Percentiles rank a stretch among this genome's conserved stretches.
phyloP scores from a whole-genome alignment of 2,329 filamentous ascomycete species.

The Paramyrothecium roridum region DNA sequence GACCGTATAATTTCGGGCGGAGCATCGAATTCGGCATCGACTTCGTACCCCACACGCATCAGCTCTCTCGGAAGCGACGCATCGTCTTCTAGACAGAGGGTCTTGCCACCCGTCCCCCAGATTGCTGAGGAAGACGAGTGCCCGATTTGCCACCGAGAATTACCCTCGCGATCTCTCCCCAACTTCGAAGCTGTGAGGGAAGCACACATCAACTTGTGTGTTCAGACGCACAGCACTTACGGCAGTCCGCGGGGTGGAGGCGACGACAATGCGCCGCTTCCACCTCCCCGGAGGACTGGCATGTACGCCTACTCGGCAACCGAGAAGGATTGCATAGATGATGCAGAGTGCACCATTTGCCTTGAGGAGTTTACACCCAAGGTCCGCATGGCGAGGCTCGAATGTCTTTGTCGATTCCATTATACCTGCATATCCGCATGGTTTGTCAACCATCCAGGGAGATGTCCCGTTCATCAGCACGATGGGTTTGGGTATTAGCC shows the following conservation, averaged over 20 bases:
- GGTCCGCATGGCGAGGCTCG: conserved; percentile 60
- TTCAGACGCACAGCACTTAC: conserved; percentile 52
- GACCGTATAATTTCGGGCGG: conserved; percentile 35
- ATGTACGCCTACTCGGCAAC: conserved; percentile 64
- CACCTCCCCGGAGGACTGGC: conserved; percentile 46
- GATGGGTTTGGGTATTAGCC: conserved; percentile 51
- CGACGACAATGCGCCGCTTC: conserved; percentile 17
- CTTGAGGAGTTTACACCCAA: conserved; percentile 64
- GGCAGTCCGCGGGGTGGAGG: conserved; percentile 27
- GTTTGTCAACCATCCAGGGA: conserved; percentile 60
- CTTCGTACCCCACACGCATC: conserved; percentile 26
- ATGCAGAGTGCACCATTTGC: conserved; percentile 66
- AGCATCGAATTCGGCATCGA: conserved; percentile 25
- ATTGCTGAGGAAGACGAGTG: conserved; percentile 75
- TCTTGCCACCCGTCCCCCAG: conserved; percentile 42
- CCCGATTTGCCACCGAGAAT: conserved; percentile 70
- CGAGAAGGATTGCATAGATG: conserved; percentile 66
- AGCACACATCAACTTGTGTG: conserved; percentile 56
- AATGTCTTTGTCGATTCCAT: conserved; percentile 66
- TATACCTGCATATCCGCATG: conserved; percentile 57
- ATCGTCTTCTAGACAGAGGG: conserved; percentile 34
- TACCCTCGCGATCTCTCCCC: conserved; percentile 55
- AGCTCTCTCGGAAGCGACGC: conserved; percentile 23
- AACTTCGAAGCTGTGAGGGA: conserved; percentile 55
- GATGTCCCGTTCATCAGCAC: conserved; percentile 65